Evolutionary conservation across 495 filamentous ascomycete species (phyloP).

Genomic region (Lasiosphaeria miniovina): DNA sequence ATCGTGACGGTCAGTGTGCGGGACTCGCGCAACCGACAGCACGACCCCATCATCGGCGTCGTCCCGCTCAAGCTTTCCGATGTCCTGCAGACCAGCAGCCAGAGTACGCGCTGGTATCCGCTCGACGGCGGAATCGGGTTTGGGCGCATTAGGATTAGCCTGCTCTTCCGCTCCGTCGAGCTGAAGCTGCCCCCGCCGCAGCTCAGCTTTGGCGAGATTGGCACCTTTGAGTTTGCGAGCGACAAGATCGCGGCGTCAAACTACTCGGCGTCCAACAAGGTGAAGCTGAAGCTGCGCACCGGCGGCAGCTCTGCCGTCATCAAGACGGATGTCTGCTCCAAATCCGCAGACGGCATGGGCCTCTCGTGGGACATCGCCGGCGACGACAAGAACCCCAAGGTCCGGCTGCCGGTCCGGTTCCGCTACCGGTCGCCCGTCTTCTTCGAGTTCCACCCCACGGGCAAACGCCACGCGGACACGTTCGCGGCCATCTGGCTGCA

Average conservation of each 20-base stretch:
- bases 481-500: slow-evolving; percentile 86
- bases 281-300: slow-evolving; percentile 79
- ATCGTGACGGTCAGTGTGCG: slow-evolving; percentile 85
- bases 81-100: slow-evolving; percentile 78
- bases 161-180: slow-evolving; percentile 84
- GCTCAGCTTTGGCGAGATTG: slow-evolving; percentile 84
- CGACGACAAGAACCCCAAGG: slow-evolving; percentile 40
- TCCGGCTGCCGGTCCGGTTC: slow-evolving; percentile 83
- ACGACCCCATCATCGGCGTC: slow-evolving; percentile 91
- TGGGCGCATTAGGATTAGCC: slow-evolving; percentile 82
- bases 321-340: slow-evolving; percentile 52
- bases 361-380: slow-evolving; percentile 67
- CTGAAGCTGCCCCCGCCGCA: slow-evolving; percentile 74
- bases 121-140: slow-evolving; percentile 69
- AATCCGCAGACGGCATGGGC: slow-evolving; percentile 53
- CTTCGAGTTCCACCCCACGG: slow-evolving; percentile 73
- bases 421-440: slow-evolving; percentile 85
- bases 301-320: slow-evolving; percentile 79
- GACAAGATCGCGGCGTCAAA: slow-evolving; percentile 57
- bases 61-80: slow-evolving; percentile 85
- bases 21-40: slow-evolving; percentile 82
- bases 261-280: slow-evolving; percentile 59
- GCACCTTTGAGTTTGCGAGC: slow-evolving; percentile 81
- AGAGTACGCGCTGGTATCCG: slow-evolving; percentile 62
- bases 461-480: slow-evolving; percentile 63